These are phyloP conservation scores for Nelumbo lutea DNA, from an alignment of 164 flowering plant genomes.

Conservation along the genomic window DNA sequence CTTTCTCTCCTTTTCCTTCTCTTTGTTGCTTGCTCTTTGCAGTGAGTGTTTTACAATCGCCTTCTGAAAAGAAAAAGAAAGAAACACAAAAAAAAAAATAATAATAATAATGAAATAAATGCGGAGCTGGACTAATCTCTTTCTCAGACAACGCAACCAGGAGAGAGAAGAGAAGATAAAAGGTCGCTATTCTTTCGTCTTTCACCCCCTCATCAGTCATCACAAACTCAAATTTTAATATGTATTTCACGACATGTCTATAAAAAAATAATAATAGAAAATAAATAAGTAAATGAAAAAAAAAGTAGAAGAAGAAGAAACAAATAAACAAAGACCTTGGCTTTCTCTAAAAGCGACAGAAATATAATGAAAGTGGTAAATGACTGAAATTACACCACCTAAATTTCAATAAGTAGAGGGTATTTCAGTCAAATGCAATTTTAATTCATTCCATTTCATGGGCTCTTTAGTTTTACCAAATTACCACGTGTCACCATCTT, in stretches of 20 bases:
- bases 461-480: too few relatives aligned
- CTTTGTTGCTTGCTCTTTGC: constrained; percentile 28
- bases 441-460: too few relatives aligned
- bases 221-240: constrained; percentile 1
- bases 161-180: constrained; percentile 26
- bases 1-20: constrained; percentile 20
- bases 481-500: too few relatives aligned
- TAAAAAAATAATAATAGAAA: too few relatives aligned
- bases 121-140: constrained; percentile 23
- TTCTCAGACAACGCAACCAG: constrained; percentile 14
- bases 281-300: too few relatives aligned
- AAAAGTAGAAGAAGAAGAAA: too few relatives aligned
- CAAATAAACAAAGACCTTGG: too few relatives aligned
- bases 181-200: constrained; percentile 42
- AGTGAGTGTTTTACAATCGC: constrained; percentile 36
- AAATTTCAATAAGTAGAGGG: too few relatives aligned
- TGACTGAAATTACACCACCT: too few relatives aligned
- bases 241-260: neutral
- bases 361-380: too few relatives aligned
- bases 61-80: constrained; percentile 37
- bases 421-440: too few relatives aligned
- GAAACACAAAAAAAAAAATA: constrained; percentile 12
- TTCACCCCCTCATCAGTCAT: constrained; percentile 23
- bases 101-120: constrained; percentile 3
- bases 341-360: too few relatives aligned